Base-by-base conservation (phyloP, 2,329 filamentous ascomycete genomes). In the Cladosporium sp. region DNA sequence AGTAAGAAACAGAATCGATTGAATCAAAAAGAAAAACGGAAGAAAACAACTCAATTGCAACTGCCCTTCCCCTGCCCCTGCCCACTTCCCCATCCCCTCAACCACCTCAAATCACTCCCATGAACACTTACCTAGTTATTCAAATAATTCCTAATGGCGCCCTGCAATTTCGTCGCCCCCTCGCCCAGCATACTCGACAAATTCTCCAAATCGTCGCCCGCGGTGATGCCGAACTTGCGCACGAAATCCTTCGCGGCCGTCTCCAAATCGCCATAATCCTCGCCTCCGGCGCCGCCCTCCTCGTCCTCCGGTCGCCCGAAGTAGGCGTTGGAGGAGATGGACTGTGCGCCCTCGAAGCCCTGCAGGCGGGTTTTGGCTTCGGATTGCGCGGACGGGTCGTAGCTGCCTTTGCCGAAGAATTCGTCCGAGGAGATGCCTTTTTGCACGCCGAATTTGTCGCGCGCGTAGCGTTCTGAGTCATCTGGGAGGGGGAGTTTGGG, bases 361-460 rank as follows among this genome's bases (percentile, higher is more conserved):
- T 89, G 85, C 48, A 99, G 80, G 36, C 93, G 83, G 19, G 79
- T 78, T 75, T 95, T 95, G 61, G 93, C 92, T 73, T 96, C 92
- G 45, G 83, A 78, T 66, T 93, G 86, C 7, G 86, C 82, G 50
- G 78, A 78, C 32, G 91, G 84, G 67, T 99, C 91, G 70, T 85
- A 97, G 50, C 80, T 74, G 47, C 90, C 89, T 68, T 93, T 92
- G 63, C 92, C 90, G 67, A 99, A 99, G 78, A 95, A 99, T 68
- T 99, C 93, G 68, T 99, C 93, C 0, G 91, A 96, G 0, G 90
- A 96, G 60, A 99, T 99, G 61, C 88, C 88, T 77, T 97, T 97
- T 69, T 99, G 93, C 39, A 72, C 73, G 54, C 91, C 92, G 64
- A 99, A 99, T 70, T 96, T 96, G 64, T 81, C 76, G 62, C 88